Evolutionary conservation across 1,284 basidiomycete genomes (phyloP), one percentile per base, ranked within the genome.

Genomic region (Golubevia pallescens): DNA sequence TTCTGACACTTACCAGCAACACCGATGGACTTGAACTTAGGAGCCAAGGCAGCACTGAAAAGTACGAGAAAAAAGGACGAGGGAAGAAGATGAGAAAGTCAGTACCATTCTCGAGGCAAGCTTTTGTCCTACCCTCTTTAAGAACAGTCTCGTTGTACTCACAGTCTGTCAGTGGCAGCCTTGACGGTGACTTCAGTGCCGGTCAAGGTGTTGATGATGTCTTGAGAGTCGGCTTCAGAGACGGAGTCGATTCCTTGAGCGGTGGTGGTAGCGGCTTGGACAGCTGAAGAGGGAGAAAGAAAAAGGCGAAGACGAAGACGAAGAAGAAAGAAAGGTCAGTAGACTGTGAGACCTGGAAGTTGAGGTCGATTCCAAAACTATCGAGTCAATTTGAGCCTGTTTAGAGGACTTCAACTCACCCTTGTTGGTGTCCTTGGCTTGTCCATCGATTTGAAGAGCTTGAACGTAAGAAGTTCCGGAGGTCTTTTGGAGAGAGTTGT

Each of bases 111-210:
- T 38, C 34, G 7, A 23, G 23, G 7, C 7, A 23, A 6, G 34
- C 8, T 58, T 19, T 58, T 58, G 19, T 34, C 23, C 34, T n/a
- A n/a, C 57, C 7, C 34, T 20, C 23, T 14, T 20, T 13, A 34
- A 57, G n/a, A 24, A 57, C 13, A 16, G 19, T 34, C 34, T 20
- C 20, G 54, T 62, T 62, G 57, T 54, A 54, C 38, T 54, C 55
- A 57, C 21, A 57, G 54, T 38, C 54, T 57, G 60, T 54, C 60
- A 24, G 42, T 38, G 19, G 57, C 60, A 54, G 54, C 60, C 28
- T 56, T 57, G 60, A 57, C 60, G 57, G 54, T 57, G 51, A 57
- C 60, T 21, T 56, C 52, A 28, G 57, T 57, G 21, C 34, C 52
- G 60, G 51, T 62, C 6, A 62, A 51, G 51, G 42, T 57, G 60